These are phyloP conservation scores for Coniochaeta ligniaria DNA, from an alignment of 2,329 filamentous ascomycete species.

Conservation along the genomic window DNA sequence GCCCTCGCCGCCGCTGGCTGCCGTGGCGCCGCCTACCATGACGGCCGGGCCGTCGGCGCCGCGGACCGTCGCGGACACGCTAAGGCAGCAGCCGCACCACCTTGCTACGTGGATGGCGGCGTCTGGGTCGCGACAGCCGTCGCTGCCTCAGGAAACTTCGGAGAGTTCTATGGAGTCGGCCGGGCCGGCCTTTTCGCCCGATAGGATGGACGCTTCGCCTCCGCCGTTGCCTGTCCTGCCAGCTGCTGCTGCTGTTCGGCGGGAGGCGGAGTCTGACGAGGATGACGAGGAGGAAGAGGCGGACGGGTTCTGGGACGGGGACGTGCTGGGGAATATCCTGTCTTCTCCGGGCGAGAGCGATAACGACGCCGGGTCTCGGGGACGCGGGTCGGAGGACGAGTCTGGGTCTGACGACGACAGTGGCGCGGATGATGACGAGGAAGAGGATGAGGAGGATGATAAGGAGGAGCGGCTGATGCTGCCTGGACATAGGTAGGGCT, in stretches of 20 bases:
- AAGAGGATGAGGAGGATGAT: conserved; percentile 33
- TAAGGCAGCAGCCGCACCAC: neutral
- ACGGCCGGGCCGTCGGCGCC: neutral
- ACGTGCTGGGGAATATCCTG: conserved; percentile 25
- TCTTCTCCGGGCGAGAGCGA: conserved; percentile 27
- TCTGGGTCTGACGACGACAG: conserved; percentile 39
- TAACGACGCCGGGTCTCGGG: conserved; percentile 16
- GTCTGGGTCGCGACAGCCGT: neutral
- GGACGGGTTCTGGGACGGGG: conserved; percentile 49
- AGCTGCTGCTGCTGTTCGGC: conserved; percentile 3
- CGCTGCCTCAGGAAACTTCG: neutral
- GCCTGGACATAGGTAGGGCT: conserved; percentile 38
- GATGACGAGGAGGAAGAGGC: conserved; percentile 49
- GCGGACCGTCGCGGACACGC: neutral
- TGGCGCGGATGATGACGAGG: conserved; percentile 24
- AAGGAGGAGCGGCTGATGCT: conserved; percentile 40
- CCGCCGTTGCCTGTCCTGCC: conserved; percentile 32
- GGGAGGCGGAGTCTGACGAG: conserved; percentile 15
- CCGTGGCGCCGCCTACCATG: neutral
- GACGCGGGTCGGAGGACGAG: conserved; percentile 27
- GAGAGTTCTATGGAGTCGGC: conserved; percentile 10
- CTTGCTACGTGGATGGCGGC: too few species aligned
- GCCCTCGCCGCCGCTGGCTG: neutral
- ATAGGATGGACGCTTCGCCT: conserved; percentile 28
- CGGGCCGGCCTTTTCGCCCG: conserved; percentile 20